Conservation (phyloP, 164 flowering plant species). For the Vitis riparia region DNA sequence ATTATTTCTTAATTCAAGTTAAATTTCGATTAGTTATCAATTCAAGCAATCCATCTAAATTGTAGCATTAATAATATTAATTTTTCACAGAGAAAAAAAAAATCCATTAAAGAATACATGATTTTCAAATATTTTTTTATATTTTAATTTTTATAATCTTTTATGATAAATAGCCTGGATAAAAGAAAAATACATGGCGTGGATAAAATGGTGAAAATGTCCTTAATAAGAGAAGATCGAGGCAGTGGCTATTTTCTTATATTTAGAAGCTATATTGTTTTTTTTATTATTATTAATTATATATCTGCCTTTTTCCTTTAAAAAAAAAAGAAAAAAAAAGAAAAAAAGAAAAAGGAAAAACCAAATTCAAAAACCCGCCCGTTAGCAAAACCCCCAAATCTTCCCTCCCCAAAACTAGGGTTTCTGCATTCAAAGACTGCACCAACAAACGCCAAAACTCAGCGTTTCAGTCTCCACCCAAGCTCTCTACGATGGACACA, state of each 20-base stretch:
- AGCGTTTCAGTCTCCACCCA: background rate
- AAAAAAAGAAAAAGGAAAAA: background rate
- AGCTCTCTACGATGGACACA: background rate
- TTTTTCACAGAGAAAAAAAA: fast-evolving
- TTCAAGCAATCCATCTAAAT: too few relatives aligned
- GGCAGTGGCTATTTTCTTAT: too few relatives aligned
- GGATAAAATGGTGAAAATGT: too few relatives aligned
- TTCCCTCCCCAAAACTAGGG: conserved; percentile 16
- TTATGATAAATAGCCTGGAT: too few relatives aligned
- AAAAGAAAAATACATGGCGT: too few relatives aligned
- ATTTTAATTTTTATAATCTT: too few relatives aligned
- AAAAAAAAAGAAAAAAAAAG: background rate
- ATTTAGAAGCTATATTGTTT: background rate
- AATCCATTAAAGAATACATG: too few relatives aligned
- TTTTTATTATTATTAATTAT: background rate
- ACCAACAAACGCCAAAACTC: background rate
- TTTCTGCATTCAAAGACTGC: background rate
- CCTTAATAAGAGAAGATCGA: too few relatives aligned
- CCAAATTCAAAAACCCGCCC: conserved; percentile 10
- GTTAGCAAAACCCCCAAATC: conserved; percentile 11
- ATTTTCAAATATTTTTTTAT: too few relatives aligned
- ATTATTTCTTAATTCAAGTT: too few relatives aligned
- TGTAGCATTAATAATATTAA: too few relatives aligned
- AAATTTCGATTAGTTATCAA: too few relatives aligned
- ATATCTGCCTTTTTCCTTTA: background rate